Evolutionary conservation across 108 stramenopile species (phyloP), one percentile per base, ranked within the genome.

Genomic region (Discostella pseudostelligera): DNA sequence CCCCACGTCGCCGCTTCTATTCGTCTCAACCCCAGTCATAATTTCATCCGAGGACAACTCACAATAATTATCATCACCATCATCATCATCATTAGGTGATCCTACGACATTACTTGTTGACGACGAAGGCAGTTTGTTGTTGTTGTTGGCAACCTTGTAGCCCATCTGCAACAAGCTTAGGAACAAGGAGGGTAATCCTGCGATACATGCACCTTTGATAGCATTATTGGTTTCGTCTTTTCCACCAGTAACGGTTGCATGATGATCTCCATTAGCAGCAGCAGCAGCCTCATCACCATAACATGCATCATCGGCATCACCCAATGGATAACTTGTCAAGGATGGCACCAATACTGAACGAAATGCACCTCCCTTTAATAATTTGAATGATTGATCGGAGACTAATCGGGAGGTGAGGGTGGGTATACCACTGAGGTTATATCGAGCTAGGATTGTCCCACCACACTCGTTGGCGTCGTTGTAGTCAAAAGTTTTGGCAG

Each of bases 361-460:
- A 40, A 83, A 72, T 2, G 79, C 81, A 22, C 81, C 65, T 6
- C 67, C 79, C 3, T 49, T 32, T 1, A 81, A 40, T 11, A 89
- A 51, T 57, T 84, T 80, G 61, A 70, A 84, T 17, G 81, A 74
- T 62, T 92, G 90, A 72, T 92, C 90, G 24, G 86, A 81, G 9
- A 73, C 72, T 26, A 88, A 35, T 14, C 90, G 80, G 21, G 81
- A 78, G 0, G 81, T 80, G 14, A 81, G 59, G 54, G 85, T 79
- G 8, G 86, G 83, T 1, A 89, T 29, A 20, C 90, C 87, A 1
- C 73, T 59, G 17, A 92, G 62, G 17, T 81, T 80, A 75, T 89
- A 92, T 20, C 86, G 77, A 3, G 84, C 78, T 59, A 84, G 29
- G 21, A 79, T 65, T 0, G 68, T 36, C 35, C 56, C 47, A 1